These are phyloP conservation scores for Neonectria neomacrospora DNA, from an alignment of 2,329 filamentous ascomycete species.

Conservation along the genomic window DNA sequence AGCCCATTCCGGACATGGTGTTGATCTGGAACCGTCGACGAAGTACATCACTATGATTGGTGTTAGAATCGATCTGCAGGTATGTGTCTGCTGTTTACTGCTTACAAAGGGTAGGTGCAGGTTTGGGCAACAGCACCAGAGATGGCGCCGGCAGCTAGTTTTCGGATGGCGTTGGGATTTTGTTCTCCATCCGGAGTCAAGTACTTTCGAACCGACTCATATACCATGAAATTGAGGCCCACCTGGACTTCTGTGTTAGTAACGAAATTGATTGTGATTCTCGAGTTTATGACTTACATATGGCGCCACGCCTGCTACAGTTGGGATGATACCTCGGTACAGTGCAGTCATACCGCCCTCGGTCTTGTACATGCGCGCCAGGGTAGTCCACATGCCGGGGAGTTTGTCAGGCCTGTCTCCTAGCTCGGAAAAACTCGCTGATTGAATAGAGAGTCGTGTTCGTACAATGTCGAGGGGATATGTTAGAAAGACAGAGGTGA, in stretches of 20 bases:
- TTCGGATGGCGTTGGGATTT: conserved; percentile 82
- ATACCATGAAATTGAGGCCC: conserved; percentile 98
- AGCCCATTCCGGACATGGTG: conserved; percentile 98
- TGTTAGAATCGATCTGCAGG: conserved; percentile 37
- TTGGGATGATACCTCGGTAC: conserved; percentile 95
- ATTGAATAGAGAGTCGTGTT: conserved; percentile 95
- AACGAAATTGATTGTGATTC: not conserved
- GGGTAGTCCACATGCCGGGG: conserved; percentile 91
- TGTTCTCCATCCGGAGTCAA: conserved; percentile 89
- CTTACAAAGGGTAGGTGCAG: conserved; percentile 97
- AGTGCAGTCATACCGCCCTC: conserved; percentile 87
- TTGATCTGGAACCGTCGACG: conserved; percentile 97
- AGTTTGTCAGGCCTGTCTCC: conserved; percentile 72
- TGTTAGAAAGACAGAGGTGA: conserved; percentile 94
- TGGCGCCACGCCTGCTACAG: conserved; percentile 92
- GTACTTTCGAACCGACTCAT: conserved; percentile 86
- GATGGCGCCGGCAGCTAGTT: conserved; percentile 88
- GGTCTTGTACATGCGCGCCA: conserved; percentile 86
- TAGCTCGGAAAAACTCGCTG: conserved; percentile 90
- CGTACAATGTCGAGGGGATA: conserved; percentile 98
- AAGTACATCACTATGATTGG: conserved; percentile 77
- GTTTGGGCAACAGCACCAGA: conserved; percentile 98
- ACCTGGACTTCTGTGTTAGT: conserved; percentile 64
- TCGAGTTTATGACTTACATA: conserved; percentile 69
- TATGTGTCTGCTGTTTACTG: conserved; percentile 30